Base-by-base conservation (phyloP, 2,329 filamentous ascomycete species). In the Cordyceps fumosorosea region DNA sequence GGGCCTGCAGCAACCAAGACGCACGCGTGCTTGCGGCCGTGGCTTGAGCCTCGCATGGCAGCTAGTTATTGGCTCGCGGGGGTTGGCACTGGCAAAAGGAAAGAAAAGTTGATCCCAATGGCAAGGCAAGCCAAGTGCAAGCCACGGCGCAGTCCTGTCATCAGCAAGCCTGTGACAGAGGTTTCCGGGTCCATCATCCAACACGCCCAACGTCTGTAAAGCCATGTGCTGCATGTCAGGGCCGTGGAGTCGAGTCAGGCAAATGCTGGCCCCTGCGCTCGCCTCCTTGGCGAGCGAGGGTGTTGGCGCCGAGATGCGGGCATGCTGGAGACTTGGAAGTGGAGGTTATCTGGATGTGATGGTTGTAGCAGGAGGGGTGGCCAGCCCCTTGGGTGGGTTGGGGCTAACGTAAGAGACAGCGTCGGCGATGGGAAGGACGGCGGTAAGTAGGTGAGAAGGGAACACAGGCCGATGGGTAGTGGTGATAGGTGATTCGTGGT, bases 141-240 rank as follows among this genome's bases (percentile, higher is more conserved):
- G 45, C 47, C 45, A 52, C 22, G 37, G 11, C 37, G 37, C 14
- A 44, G 22, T 53, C 26, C 37, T 45, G 18, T 60, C 47, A 45
- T 58, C 2, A 53, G 50, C n/a, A 61, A n/a, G 51, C 18, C 51
- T 61, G 58, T 29, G 51, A 55, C 58, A 55, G 16, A 29, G 2
- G 50, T 50, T 55, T 61, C 51, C 51, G 18, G 20, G 29, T 48
- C 51, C 40, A 40, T 48, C 26, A 55, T 55, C 32, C 58, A 55
- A 61, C 51, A 61, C 58, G 22, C 42, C 6, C 26, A 54, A 40
- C 44, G 58, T 61, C 58, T 61, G 58, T 20, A 29, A 53, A 55
- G 14, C 40, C 57, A n/a, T 51, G 57, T 51, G 48, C 40, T 48
- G 22, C 26, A 61, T 61, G 58, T 61, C 32, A 42, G 58, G 51